These are phyloP conservation scores for Teunomyces pallodes DNA, from an alignment of 805 yeast genomes.

Conservation along the genomic window DNA sequence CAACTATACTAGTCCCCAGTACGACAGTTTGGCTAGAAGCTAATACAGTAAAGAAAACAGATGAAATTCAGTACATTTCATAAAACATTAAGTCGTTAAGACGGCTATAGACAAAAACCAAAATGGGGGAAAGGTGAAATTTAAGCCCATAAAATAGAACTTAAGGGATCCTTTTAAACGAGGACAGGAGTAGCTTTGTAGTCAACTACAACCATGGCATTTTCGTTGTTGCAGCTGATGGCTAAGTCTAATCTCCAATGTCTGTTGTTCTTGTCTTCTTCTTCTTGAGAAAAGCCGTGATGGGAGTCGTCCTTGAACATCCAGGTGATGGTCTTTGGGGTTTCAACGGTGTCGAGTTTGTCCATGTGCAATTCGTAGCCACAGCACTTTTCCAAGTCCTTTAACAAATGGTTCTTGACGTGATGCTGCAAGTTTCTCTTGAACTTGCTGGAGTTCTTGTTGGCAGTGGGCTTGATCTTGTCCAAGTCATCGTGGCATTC, in stretches of 20 bases:
- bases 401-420: conserved; percentile 64
- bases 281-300: conserved; percentile 52
- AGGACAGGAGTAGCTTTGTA: conserved; percentile 52
- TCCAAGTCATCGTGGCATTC: conserved; percentile 69
- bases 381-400: conserved; percentile 61
- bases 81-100: conserved; percentile 5
- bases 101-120: neutral
- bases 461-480: conserved; percentile 68
- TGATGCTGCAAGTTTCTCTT: conserved; percentile 75
- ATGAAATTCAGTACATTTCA: conserved; percentile 4
- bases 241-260: conserved; percentile 66
- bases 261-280: conserved; percentile 42
- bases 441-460: conserved; percentile 68
- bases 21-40: conserved; percentile 33
- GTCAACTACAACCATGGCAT: conserved; percentile 65
- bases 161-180: neutral
- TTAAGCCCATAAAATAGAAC: neutral
- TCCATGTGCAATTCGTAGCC: conserved; percentile 56
- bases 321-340: conserved; percentile 58
- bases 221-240: conserved; percentile 63
- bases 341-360: conserved; percentile 45
- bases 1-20: conserved; percentile 37
- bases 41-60: neutral
- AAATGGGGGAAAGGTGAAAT: neutral
- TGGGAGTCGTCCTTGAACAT: conserved; percentile 56